Base-by-base conservation (phyloP, 2,329 filamentous ascomycete species). In the Neodidymelliopsis sp. region DNA sequence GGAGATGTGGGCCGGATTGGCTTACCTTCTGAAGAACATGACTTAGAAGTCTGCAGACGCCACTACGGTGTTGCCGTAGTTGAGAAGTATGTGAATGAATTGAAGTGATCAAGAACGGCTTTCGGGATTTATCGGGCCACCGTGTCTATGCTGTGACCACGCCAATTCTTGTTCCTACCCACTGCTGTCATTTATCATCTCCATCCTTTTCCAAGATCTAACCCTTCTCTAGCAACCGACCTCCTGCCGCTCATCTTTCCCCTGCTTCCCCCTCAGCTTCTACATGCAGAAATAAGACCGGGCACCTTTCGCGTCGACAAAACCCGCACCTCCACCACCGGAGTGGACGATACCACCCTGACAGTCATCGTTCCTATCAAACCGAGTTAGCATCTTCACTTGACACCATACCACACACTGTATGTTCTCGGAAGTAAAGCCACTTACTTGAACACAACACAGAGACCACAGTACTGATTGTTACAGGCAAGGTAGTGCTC, bases 1-100 rank as follows among this genome's bases (percentile, higher is more conserved):
- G 61, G 79, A 81, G 69, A 75, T 75, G 47, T 79, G 73, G 72
- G 77, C 73, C 12, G 79, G 69, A 3, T 53, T 73, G 54, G 54
- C 50, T 22, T 72, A 72, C 49, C 13, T 69, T 36, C 35, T 70
- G 31, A 61, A 60, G 54, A 69, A 69, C 45, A 69, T 70, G 60
- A 45, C 40, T 13, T 50, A 50, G 41, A 30, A 10, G 20, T 16
- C 2, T 18, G 11, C 3, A 20, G 4, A 3, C 22, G 18, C 9
- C 9, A 5, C 18, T 8, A 16, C 15, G 11, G 19, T n/a, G n/a
- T n/a, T n/a, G n/a, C n/a, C n/a, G n/a, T n/a, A n/a, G n/a, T n/a
- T n/a, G 10, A 10, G 19, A 33, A 34, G 31, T 34, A 34, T n/a
- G n/a, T n/a, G n/a, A n/a, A n/a, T n/a, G n/a, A n/a, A n/a, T n/a